phyloP scores from a whole-genome alignment of 768 basidiomycete genomes.

The Tephrocybe sp. region DNA sequence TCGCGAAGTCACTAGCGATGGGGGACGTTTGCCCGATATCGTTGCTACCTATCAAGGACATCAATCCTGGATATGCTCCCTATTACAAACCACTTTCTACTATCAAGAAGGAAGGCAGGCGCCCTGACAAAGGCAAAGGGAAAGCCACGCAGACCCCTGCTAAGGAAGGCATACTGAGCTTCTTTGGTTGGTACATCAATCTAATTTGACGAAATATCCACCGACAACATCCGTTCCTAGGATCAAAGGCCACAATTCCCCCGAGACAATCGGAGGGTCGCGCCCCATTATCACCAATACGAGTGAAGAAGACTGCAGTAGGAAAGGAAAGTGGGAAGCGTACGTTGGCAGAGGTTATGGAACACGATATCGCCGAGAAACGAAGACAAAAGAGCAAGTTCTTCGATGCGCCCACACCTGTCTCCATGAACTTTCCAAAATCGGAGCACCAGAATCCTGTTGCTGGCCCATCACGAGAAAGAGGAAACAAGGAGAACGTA shows the following conservation, averaged over 20 bases:
- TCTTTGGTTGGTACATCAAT: slow-evolving; percentile 54
- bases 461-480: slow-evolving; percentile 34
- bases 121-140: slow-evolving; percentile 43
- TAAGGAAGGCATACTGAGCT: slow-evolving; percentile 50
- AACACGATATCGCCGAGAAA: slow-evolving; percentile 58
- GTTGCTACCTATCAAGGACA: slow-evolving; percentile 71
- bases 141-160: slow-evolving; percentile 40
- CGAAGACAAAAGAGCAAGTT: slow-evolving; percentile 41
- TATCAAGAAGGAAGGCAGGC: slow-evolving; percentile 20
- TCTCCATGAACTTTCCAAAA: slow-evolving; percentile 4
- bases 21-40: slow-evolving; percentile 76
- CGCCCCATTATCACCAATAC: slow-evolving; percentile 14
- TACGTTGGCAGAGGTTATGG: slow-evolving; percentile 69
- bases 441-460: slow-evolving; percentile 16
- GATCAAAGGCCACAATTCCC: slow-evolving; percentile 42
- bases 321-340: slow-evolving; percentile 77
- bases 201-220: background rate
- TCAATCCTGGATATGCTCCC: slow-evolving; percentile 67
- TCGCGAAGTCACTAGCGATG: slow-evolving; percentile 66
- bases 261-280: slow-evolving; percentile 17
- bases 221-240: slow-evolving; percentile 21
- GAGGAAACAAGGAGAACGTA: slow-evolving; percentile 45
- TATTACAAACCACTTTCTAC: slow-evolving; percentile 39
- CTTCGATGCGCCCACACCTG: slow-evolving; percentile 23
- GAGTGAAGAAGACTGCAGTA: slow-evolving; percentile 24